phyloP scores from a whole-genome alignment of 495 filamentous ascomycete genomes.

The Lophium mytilinum region DNA sequence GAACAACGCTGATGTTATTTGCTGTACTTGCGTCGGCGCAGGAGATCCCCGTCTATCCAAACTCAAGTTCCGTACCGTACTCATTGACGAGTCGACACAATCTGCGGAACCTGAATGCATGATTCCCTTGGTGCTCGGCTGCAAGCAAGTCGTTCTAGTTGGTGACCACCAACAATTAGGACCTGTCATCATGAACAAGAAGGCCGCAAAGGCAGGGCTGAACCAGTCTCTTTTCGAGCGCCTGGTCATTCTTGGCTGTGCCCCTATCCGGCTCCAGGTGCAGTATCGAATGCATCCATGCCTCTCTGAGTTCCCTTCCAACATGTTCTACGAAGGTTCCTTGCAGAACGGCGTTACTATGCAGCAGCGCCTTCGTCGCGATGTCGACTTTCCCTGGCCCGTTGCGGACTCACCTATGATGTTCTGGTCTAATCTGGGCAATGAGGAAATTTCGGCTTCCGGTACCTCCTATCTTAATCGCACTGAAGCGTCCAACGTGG shows the following conservation, averaged over 20 bases:
- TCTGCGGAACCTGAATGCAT: constrained; percentile 99
- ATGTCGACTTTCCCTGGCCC: constrained; percentile 98
- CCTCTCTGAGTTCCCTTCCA: constrained; percentile 94
- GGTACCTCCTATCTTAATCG: constrained; percentile 98
- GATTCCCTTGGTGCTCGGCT: constrained; percentile 95
- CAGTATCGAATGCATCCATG: constrained; percentile 99
- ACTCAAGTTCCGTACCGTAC: constrained; percentile 94
- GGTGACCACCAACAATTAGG: constrained; percentile 98
- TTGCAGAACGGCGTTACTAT: constrained; percentile 95
- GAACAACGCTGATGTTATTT: constrained; percentile 94
- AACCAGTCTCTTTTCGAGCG: constrained; percentile 98
- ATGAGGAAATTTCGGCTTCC: constrained; percentile 95
- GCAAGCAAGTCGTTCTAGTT: constrained; percentile 96
- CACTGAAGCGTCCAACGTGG: constrained; percentile 92
- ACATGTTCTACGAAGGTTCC: constrained; percentile 99
- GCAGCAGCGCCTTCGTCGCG: constrained; percentile 75
- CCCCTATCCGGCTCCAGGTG: constrained; percentile 87
- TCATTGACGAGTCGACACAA: constrained; percentile 98
- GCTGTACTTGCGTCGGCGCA: constrained; percentile 97
- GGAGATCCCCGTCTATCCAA: constrained; percentile 92
- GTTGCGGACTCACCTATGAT: constrained; percentile 94
- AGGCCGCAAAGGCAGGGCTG: constrained; percentile 92
- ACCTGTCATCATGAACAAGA: constrained; percentile 99
- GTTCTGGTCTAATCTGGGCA: constrained; percentile 99
- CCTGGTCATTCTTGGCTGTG: constrained; percentile 85